Conservation (phyloP, 2,329 filamentous ascomycete species). For the Verticillium tricorpus region DNA sequence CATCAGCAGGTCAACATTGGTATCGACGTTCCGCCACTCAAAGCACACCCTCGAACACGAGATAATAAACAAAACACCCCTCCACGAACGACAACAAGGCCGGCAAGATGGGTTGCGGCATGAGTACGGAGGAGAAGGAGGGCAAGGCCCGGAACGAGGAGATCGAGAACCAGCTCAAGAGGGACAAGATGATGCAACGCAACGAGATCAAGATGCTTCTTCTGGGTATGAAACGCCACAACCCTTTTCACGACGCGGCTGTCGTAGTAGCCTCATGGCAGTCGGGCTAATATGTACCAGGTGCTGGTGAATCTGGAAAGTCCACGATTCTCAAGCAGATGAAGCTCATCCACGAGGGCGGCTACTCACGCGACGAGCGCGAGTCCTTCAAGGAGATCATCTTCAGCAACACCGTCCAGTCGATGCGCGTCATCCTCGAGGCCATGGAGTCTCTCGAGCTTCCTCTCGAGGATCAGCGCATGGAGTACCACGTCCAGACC, state of each 20-base stretch:
- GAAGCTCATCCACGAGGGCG: conserved; percentile 99
- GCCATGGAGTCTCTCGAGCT: conserved; percentile 69
- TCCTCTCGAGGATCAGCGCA: conserved; percentile 83
- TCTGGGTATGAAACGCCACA: conserved; percentile 59
- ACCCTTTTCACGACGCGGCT: background rate
- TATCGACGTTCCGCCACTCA: background rate
- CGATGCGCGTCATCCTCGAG: conserved; percentile 65
- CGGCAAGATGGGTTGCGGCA: conserved; percentile 95
- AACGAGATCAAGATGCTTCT: conserved; percentile 99
- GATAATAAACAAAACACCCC: background rate
- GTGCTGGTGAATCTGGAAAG: conserved; percentile 97
- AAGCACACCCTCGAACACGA: background rate
- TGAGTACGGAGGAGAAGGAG: conserved; percentile 99
- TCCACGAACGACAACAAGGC: conserved; percentile 15
- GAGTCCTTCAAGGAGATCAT: conserved; percentile 69
- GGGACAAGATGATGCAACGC: conserved; percentile 96
- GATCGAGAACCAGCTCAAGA: conserved; percentile 98
- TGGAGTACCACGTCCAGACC: conserved; percentile 96
- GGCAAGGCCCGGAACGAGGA: conserved; percentile 99
- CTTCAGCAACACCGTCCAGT: conserved; percentile 66
- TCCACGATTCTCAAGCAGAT: conserved; percentile 95
- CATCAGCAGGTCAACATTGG: background rate
- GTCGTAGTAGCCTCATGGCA: background rate
- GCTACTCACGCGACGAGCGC: conserved; percentile 86
- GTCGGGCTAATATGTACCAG: conserved; percentile 38